Conservation (phyloP, 2,329 filamentous ascomycete species). For the Aspergillus caelatus region DNA sequence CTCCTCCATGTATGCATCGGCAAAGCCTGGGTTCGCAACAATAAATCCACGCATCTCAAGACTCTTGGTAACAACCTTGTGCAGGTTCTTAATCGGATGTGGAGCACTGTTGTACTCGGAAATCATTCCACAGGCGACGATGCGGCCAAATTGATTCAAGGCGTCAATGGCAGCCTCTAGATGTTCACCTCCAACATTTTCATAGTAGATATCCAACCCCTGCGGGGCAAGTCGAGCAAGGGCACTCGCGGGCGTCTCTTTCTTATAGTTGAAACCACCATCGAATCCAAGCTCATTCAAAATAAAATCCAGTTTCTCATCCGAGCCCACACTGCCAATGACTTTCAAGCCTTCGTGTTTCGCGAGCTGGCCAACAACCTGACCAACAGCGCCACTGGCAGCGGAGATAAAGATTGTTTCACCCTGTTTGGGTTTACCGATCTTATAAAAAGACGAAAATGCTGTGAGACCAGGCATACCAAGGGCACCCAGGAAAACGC, state of each 20-base stretch:
- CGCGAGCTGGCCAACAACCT: slow-evolving; percentile 80
- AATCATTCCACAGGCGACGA: slow-evolving; percentile 70
- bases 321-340: slow-evolving; percentile 78
- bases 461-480: slow-evolving; percentile 80
- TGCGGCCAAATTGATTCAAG: slow-evolving; percentile 68
- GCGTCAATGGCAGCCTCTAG: slow-evolving; percentile 67
- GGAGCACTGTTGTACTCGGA: slow-evolving; percentile 74
- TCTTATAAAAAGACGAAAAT: slow-evolving; percentile 73
- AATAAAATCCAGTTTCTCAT: slow-evolving; percentile 79
- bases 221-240: slow-evolving; percentile 73
- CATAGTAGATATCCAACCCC: slow-evolving; percentile 81
- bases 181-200: slow-evolving; percentile 77
- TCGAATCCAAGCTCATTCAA: slow-evolving; percentile 70
- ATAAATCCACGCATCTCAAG: slow-evolving; percentile 75
- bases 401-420: slow-evolving; percentile 82
- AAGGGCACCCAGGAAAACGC: slow-evolving; percentile 72
- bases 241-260: slow-evolving; percentile 69
- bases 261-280: slow-evolving; percentile 85
- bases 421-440: slow-evolving; percentile 73
- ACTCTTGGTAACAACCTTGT: slow-evolving; percentile 66
- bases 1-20: slow-evolving; percentile 66
- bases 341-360: slow-evolving; percentile 79
- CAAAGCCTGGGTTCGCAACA: slow-evolving; percentile 67
- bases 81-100: slow-evolving; percentile 69
- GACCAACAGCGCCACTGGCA: slow-evolving; percentile 79